phyloP scores from a whole-genome alignment of 2,329 filamentous ascomycete genomes.

The Talaromyces sp. region DNA sequence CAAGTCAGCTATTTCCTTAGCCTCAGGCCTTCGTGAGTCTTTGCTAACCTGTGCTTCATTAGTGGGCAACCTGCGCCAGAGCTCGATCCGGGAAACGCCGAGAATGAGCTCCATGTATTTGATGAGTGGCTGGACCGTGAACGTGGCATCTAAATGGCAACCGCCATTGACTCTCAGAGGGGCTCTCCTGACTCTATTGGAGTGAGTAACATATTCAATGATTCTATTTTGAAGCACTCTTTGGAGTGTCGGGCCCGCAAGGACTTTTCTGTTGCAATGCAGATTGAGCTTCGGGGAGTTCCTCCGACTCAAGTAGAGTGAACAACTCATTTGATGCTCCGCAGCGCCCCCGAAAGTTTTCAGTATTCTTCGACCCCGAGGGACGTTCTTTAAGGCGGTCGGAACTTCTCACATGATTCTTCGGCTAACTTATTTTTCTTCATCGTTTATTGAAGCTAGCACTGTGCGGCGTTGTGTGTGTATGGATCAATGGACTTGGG shows the following conservation, averaged over 20 bases:
- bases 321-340: too few species aligned
- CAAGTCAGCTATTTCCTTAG: slow-evolving; percentile 4
- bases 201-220: neutral
- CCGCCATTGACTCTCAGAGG: neutral
- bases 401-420: too few species aligned
- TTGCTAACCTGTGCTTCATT: neutral
- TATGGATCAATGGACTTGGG: too few species aligned
- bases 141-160: neutral
- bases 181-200: neutral
- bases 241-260: too few species aligned
- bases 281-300: too few species aligned
- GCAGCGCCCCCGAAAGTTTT: too few species aligned
- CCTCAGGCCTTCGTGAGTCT: neutral
- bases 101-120: neutral
- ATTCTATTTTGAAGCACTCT: neutral
- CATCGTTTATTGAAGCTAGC: neutral
- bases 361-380: neutral
- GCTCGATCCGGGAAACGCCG: neutral
- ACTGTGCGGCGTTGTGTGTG: neutral
- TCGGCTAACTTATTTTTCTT: too few species aligned
- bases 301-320: too few species aligned
- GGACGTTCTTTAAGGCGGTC: neutral
- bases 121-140: neutral
- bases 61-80: neutral
- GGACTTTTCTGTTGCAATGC: too few species aligned